These are phyloP conservation scores for Chrysopogon serrulatus DNA, from an alignment of 176 grass and related monocot species.

Conservation along the genomic window DNA sequence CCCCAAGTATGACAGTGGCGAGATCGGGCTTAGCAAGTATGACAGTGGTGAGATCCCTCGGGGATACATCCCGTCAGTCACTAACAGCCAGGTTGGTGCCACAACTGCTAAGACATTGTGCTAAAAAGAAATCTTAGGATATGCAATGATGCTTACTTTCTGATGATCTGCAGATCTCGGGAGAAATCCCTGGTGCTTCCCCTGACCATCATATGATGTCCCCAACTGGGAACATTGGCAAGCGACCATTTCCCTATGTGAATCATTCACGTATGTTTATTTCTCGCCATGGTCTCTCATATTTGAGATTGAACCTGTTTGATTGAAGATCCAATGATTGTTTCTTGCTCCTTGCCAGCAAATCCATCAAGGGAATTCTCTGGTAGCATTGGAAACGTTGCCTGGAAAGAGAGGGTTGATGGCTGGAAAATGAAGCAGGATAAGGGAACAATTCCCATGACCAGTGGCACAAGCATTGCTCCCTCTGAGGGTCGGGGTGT, in stretches of 20 bases:
- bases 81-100: conserved; percentile 73
- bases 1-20: conserved; percentile 90
- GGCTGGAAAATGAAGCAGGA: conserved; percentile 99
- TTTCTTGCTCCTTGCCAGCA: conserved; percentile 46
- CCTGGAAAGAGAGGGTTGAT: conserved; percentile 99
- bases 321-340: conserved; percentile 21
- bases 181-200: conserved; percentile 86
- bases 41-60: conserved; percentile 87
- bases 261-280: conserved; percentile 77
- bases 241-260: conserved; percentile 86
- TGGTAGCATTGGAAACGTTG: conserved; percentile 92
- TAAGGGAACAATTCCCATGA: conserved; percentile 83
- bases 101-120: neutral
- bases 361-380: conserved; percentile 96
- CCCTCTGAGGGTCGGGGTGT: conserved; percentile 91
- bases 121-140: neutral
- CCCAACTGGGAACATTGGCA: conserved; percentile 79
- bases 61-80: conserved; percentile 82
- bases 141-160: neutral
- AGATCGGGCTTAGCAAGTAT: conserved; percentile 54
- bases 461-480: conserved; percentile 92
- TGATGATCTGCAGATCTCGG: conserved; percentile 67
- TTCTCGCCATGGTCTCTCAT: conserved; percentile 9
- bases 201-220: conserved; percentile 99
- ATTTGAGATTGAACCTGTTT: conserved; percentile 3